These are phyloP conservation scores for Helminthosporium solani DNA, from an alignment of 2,329 filamentous ascomycete species.

Conservation along the genomic window DNA sequence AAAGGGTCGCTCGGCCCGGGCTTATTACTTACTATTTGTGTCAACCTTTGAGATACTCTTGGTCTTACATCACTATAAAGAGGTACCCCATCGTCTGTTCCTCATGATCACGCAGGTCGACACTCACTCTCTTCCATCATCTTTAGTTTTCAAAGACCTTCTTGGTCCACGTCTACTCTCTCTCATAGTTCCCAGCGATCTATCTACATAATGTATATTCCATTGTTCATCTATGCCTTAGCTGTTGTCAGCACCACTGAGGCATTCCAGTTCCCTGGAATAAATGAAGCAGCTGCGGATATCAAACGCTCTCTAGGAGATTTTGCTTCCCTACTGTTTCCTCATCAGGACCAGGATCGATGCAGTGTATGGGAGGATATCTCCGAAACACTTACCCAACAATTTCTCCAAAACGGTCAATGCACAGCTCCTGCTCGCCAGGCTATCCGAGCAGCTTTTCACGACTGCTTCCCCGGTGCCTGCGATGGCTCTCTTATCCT, in stretches of 20 bases:
- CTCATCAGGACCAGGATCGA: neutral
- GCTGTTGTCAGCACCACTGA: slow-evolving; percentile 27
- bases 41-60: slow-evolving; percentile 3
- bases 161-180: slow-evolving; percentile 10
- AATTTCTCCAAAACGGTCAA: slow-evolving; percentile 35
- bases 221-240: slow-evolving; percentile 27
- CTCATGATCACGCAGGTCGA: slow-evolving; percentile 9
- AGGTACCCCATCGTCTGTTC: slow-evolving; percentile 2
- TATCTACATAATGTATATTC: slow-evolving; percentile 38
- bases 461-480: slow-evolving; percentile 41
- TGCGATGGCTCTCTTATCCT: slow-evolving; percentile 42
- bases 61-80: slow-evolving; percentile 22
- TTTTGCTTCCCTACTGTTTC: slow-evolving; percentile 7
- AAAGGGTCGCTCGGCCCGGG: slow-evolving; percentile 1
- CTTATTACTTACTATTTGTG: slow-evolving; percentile 18
- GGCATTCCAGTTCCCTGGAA: slow-evolving; percentile 25
- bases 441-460: slow-evolving; percentile 38
- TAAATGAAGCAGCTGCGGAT: slow-evolving; percentile 12
- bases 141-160: neutral
- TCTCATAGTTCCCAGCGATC: slow-evolving; percentile 6
- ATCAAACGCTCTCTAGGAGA: slow-evolving; percentile 19
- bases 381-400: slow-evolving; percentile 31
- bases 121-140: slow-evolving; percentile 12
- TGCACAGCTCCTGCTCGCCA: slow-evolving; percentile 40
- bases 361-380: slow-evolving; percentile 33